Evolutionary conservation across 1,284 basidiomycete species (phyloP), one percentile per base, ranked within the genome.

Genomic region (Fomitopsis betulina): DNA sequence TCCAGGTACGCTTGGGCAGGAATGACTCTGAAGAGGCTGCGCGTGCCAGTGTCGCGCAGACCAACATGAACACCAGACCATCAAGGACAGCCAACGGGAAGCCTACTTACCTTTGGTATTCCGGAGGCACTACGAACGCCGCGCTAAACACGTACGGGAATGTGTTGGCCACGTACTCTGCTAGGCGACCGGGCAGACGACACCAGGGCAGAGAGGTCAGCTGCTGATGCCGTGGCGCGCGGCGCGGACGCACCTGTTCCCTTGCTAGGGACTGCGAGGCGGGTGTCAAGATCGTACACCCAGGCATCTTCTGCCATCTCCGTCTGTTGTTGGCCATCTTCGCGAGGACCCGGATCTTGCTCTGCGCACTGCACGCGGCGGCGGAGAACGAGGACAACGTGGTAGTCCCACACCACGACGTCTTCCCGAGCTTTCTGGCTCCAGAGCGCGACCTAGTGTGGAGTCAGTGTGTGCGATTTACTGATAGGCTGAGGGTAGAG

Each of bases 351-450:
- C 55, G 58, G 56, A 58, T 55, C 49, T 45, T 33, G 56, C 39
- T 40, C 32, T 27, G 10, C 25, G 27, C 25, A 21, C 21, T 51
- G 43, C 49, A 32, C 40, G 56, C n/a, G 58, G 21, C n/a, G 68
- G 49, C 76, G 76, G 37, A 88, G 73, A 42, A 82, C 69, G 10
- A 87, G 76, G 30, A 91, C 70, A 63, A 87, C 87, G 67, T 91
- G 89, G 69, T 91, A 91, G 68, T 91, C 88, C 88, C 89, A 91
- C 37, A 91, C 70, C 10, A 89, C 81, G 68, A 63, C 61, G 56
- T 52, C 65, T 21, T 67, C 67, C 10, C 76, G 75, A 25, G 58
- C 73, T 62, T 78, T 81, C 68, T 90, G 88, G 54, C 76, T 76
- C 81, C 85, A 88, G 33, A 91, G 69, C 21, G 85, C 82, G 27